A percentile compares a stretch with the other conserved stretches of the same genome.
Conservation (phyloP, 805 yeast species). For the Wickerhamiella azyma region DNA sequence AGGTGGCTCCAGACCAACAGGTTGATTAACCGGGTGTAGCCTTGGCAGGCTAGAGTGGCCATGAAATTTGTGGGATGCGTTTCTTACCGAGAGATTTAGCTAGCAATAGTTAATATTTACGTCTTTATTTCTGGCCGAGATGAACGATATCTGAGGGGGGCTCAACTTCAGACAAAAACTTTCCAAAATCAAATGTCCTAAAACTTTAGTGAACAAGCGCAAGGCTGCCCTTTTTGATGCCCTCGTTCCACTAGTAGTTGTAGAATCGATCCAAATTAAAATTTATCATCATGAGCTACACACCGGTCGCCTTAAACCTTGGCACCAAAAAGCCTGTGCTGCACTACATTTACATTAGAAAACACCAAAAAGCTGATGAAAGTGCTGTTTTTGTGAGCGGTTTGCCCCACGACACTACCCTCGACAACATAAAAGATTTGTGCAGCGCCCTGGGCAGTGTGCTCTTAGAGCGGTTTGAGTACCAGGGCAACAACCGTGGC, state of each 20-base stretch:
- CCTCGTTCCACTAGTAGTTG: too few species aligned
- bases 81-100: too few species aligned
- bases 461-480: constrained; percentile 23
- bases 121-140: too few species aligned
- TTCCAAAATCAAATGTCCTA: too few species aligned
- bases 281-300: constrained; percentile 10
- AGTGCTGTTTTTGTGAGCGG: constrained; percentile 59
- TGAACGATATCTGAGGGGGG: too few species aligned
- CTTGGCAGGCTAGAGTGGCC: too few species aligned
- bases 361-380: constrained; percentile 29
- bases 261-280: not conserved
- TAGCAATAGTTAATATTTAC: not conserved
- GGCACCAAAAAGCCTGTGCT: constrained; percentile 8
- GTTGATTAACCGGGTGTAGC: too few species aligned
- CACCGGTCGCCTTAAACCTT: constrained; percentile 15
- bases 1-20: not conserved
- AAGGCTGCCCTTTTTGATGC: too few species aligned
- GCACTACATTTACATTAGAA: constrained; percentile 19
- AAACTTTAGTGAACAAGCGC: too few species aligned
- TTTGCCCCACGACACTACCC: constrained; percentile 50
- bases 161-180: too few species aligned
- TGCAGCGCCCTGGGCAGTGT: constrained; percentile 38
- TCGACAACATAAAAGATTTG: constrained; percentile 39
- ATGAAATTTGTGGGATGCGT: too few species aligned
- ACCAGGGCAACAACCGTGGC: constrained; percentile 35